These are phyloP conservation scores for Diaporthe helianthi DNA, from an alignment of 2,329 filamentous ascomycete genomes.

Conservation along the genomic window DNA sequence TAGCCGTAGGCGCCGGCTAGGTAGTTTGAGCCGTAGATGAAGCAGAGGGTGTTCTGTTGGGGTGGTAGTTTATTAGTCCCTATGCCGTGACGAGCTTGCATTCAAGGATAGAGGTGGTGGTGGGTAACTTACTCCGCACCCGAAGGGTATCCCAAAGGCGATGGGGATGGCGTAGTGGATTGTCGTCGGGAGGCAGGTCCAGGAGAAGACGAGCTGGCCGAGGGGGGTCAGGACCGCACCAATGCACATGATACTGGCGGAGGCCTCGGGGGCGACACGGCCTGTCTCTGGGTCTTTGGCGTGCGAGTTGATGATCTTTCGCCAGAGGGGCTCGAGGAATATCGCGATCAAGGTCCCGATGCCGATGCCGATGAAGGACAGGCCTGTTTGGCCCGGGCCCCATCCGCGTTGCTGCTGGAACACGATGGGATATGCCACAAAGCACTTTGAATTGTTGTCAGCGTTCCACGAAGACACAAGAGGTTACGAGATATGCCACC, in stretches of 20 bases:
- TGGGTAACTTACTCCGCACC: constrained; percentile 55
- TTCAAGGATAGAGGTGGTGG: no score
- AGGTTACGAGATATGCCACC: no score
- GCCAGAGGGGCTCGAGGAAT: constrained; percentile 72
- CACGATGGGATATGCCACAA: constrained; percentile 88
- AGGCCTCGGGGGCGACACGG: constrained; percentile 77
- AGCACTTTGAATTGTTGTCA: constrained; percentile 57
- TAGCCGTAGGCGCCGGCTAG: constrained; percentile 77
- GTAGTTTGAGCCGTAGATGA: constrained; percentile 82
- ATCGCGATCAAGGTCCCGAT: constrained; percentile 69
- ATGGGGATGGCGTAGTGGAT: constrained; percentile 84
- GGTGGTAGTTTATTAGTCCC: no score
- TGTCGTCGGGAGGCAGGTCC: constrained; percentile 79
- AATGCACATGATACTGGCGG: constrained; percentile 80
- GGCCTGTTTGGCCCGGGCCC: constrained; percentile 74
- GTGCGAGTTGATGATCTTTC: constrained; percentile 79
- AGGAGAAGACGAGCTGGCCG: constrained; percentile 86
- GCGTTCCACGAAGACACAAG: neutral
- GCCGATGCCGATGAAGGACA: constrained; percentile 79
- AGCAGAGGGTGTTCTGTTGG: constrained; percentile 68
- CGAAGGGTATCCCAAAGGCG: constrained; percentile 77
- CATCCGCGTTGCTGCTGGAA: constrained; percentile 79
- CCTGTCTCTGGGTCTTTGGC: constrained; percentile 77
- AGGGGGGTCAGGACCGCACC: constrained; percentile 76
- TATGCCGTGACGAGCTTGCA: no score